Conservation (phyloP, 192 early-diverging fungal species). For the Neocallimastix lanati region DNA sequence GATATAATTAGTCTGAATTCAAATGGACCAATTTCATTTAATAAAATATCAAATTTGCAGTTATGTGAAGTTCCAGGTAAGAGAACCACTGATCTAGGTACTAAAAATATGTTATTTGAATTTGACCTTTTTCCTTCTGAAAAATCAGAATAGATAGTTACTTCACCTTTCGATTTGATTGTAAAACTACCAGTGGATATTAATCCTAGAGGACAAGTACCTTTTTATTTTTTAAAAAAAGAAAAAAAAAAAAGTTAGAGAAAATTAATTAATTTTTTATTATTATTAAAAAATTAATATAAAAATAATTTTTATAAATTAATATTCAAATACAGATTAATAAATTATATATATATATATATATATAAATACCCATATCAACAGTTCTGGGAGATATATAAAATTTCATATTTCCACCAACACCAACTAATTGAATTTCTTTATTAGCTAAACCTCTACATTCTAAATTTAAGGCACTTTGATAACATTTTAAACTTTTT, state of each 20-base stretch:
- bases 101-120: not conserved
- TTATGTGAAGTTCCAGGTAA: not conserved
- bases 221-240: too few species aligned
- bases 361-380: slow-evolving; percentile 15
- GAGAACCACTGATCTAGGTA: not conserved
- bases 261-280: too few species aligned
- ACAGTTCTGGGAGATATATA: slow-evolving; percentile 21
- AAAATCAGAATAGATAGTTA: not conserved
- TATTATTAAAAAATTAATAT: too few species aligned
- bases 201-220: not conserved
- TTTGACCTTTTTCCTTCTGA: not conserved
- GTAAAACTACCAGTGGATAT: not conserved
- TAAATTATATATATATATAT: not conserved
- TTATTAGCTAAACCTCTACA: slow-evolving; percentile 45
- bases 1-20: not conserved
- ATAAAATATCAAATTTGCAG: not conserved
- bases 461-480: slow-evolving; percentile 28
- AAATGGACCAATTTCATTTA: not conserved
- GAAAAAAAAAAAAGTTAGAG: too few species aligned
- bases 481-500: slow-evolving; percentile 17
- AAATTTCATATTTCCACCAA: slow-evolving; percentile 31
- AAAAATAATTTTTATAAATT: too few species aligned
- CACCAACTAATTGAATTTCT: slow-evolving; percentile 33
- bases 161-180: not conserved
- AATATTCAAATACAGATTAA: too few species aligned